Evolutionary conservation across 345 rosid species (phyloP), one percentile per base, ranked within the genome.

Genomic region (Kandelia obovata): DNA sequence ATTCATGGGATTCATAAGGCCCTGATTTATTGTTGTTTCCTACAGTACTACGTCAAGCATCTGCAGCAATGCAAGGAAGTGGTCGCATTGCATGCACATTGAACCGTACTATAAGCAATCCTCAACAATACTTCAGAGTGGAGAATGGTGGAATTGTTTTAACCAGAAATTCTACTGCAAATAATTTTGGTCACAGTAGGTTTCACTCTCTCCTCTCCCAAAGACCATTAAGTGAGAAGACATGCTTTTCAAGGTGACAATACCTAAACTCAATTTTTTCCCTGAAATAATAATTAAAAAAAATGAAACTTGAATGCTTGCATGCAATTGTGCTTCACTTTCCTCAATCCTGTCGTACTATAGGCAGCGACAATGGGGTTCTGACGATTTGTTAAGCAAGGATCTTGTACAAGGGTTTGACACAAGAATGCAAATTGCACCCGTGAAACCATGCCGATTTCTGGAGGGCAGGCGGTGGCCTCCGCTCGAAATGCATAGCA

Each of bases 391-490:
- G 30, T 15, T 70, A 20, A 72, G 61, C 57, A 79, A 70, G 55
- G 69, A 62, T 65, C 43, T 49, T 20, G 75, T 53, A 39, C 71
- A 64, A 37, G 78, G 25, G 64, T 47, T 52, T 32, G 85, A 76
- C 16, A 61, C 71, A 7, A 31, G 72, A 17, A 75, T 60, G 70
- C 37, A 63, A 66, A 56, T 72, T 16, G 75, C 73, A 21, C 76
- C 82, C 5, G 34, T 75, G 26, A 77, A 78, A 71, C 78, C 82
- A 19, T 68, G 69, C 58, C 28, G 74, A 35, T 75, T 77, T 68
- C 72, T 78, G 19, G 85, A 83, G 73, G 81, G 79, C 39, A 83
- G 68, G 68, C 66, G 71, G 53, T 83, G 86, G 85, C 83, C 75
- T 30, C 85, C 85, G 1, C n/a, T 72, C 2, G 75, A 79, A 67